These are phyloP conservation scores for Hypoxylon sp. DNA, from an alignment of 2,329 filamentous ascomycete species.

Conservation along the genomic window DNA sequence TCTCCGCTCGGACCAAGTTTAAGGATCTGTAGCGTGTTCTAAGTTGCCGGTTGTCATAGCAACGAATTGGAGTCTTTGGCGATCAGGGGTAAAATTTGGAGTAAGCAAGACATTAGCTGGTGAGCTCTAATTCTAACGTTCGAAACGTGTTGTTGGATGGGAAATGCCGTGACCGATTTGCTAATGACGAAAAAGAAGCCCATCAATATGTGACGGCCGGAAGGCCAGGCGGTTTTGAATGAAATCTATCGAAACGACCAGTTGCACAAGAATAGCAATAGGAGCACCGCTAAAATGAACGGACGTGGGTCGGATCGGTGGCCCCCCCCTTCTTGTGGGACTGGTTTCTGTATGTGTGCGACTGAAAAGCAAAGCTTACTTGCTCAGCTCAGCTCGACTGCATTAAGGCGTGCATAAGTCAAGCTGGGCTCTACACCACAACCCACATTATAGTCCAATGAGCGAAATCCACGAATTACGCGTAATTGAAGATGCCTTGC, in stretches of 20 bases:
- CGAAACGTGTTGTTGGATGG: constrained; percentile 12
- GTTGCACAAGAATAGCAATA: constrained; percentile 20
- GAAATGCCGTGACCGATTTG: constrained; percentile 13
- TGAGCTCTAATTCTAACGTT: constrained; percentile 16
- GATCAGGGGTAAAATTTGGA: constrained; percentile 41
- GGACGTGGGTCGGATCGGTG: constrained; percentile 16
- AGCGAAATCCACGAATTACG: constrained; percentile 42
- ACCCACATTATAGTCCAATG: constrained; percentile 40
- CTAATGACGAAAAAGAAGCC: constrained; percentile 17
- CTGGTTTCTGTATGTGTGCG: constrained; percentile 16
- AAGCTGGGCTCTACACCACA: constrained; percentile 30
- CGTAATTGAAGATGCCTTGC: constrained; percentile 37
- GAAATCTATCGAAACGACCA: constrained; percentile 25
- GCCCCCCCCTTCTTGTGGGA: constrained; percentile 22
- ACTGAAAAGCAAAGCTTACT: constrained; percentile 33
- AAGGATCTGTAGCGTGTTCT: constrained; percentile 34
- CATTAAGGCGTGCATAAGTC: constrained; percentile 42
- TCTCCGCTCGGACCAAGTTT: constrained; percentile 22
- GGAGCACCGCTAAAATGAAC: constrained; percentile 1
- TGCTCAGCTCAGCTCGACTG: constrained; percentile 39
- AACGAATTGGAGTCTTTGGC: constrained; percentile 35
- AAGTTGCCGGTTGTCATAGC: constrained; percentile 40
- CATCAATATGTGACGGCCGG: constrained; percentile 25
- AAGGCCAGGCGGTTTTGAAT: constrained; percentile 24
- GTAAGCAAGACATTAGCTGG: constrained; percentile 15